These are phyloP conservation scores for Plasmodium gaboni DNA, from an alignment of 169 alveolate genomes.

Conservation along the genomic window DNA sequence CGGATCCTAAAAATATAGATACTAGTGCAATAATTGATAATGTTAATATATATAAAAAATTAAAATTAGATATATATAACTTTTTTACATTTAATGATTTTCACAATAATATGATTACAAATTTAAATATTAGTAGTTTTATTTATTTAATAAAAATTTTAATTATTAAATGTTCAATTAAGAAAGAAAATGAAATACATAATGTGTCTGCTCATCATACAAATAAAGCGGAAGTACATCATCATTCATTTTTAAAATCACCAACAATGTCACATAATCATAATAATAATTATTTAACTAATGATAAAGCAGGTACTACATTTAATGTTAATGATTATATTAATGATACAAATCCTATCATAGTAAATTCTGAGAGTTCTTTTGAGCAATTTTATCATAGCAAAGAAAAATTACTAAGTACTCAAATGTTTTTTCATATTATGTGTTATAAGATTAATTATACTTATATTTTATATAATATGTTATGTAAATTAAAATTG, in stretches of 20 bases:
- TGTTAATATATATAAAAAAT: constrained; percentile 60
- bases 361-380: constrained; percentile 62
- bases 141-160: constrained; percentile 52
- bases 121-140: constrained; percentile 67
- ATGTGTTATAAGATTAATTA: constrained; percentile 70
- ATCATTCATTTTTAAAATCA: not conserved
- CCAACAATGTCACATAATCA: constrained; percentile 6
- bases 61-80: constrained; percentile 73
- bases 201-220: not conserved
- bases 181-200: constrained; percentile 26
- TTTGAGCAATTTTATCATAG: constrained; percentile 33
- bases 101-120: constrained; percentile 70
- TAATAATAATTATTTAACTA: constrained; percentile 15
- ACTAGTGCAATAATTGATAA: constrained; percentile 63
- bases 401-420: constrained; percentile 34
- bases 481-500: constrained; percentile 16
- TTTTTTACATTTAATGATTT: constrained; percentile 74
- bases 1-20: constrained; percentile 57
- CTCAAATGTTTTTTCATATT: constrained; percentile 74
- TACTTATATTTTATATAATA: constrained; percentile 58
- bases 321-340: constrained; percentile 22
- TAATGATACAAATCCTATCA: constrained; percentile 59
- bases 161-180: constrained; percentile 46
- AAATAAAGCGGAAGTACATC: constrained; percentile 27
- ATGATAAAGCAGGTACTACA: constrained; percentile 9